These are phyloP conservation scores for Fusarium cyanostomum DNA, from an alignment of 2,329 filamentous ascomycete species.

Conservation along the genomic window DNA sequence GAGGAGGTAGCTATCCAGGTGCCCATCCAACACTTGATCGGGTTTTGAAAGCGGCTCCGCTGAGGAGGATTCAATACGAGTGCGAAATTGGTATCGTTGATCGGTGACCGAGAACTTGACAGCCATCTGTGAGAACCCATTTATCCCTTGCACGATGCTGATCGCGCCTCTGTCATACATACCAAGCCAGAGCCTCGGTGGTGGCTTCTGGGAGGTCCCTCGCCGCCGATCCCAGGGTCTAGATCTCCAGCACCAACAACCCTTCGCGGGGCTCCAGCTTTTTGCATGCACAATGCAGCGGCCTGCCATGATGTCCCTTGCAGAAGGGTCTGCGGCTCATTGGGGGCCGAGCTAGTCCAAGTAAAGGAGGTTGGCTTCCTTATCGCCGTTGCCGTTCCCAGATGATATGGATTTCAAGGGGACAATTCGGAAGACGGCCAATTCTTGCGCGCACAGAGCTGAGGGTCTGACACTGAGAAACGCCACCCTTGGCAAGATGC, in stretches of 20 bases:
- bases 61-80: neutral
- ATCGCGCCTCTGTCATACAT: slow-evolving; percentile 8
- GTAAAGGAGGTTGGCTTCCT: slow-evolving; percentile 20
- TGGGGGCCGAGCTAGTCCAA: slow-evolving; percentile 20
- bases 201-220: slow-evolving; percentile 29
- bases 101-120: neutral
- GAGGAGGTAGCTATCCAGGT: slow-evolving; percentile 24
- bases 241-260: slow-evolving; percentile 36
- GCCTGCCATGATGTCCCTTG: slow-evolving; percentile 37
- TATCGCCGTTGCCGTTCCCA: slow-evolving; percentile 18
- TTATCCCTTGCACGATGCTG: neutral
- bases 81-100: neutral
- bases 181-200: slow-evolving; percentile 14
- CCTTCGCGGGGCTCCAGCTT: slow-evolving; percentile 43
- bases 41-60: slow-evolving; percentile 1
- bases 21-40: neutral
- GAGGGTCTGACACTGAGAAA: slow-evolving; percentile 1
- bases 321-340: slow-evolving; percentile 40
- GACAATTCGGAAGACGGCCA: slow-evolving; percentile 19
- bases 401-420: neutral
- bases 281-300: slow-evolving; percentile 38
- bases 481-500: slow-evolving; percentile 3
- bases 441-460: slow-evolving; percentile 13
- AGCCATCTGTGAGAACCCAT: slow-evolving; percentile 1
- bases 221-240: slow-evolving; percentile 37